Evolutionary conservation across 2,329 filamentous ascomycete genomes (phyloP).

Genomic region (Paraphaeosphaeria sporulosa): DNA sequence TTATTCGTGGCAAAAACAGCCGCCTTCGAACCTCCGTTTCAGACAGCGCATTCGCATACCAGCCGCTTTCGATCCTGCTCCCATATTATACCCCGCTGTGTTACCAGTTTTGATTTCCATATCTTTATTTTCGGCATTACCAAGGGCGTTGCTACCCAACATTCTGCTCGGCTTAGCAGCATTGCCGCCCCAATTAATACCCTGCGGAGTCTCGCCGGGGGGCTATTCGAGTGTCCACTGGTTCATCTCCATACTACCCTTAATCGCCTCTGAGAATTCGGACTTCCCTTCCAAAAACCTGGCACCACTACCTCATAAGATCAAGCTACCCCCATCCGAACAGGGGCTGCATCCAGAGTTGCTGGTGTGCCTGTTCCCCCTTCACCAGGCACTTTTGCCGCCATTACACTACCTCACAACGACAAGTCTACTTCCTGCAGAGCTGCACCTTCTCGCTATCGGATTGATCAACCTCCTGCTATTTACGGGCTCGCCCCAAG

Average conservation of each 20-base stretch:
- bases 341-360: conserved; percentile 62
- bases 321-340: conserved; percentile 40
- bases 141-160: conserved; percentile 74
- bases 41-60: conserved; percentile 68
- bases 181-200: conserved; percentile 76
- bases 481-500: conserved; percentile 70
- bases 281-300: conserved; percentile 44
- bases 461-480: conserved; percentile 82
- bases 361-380: conserved; percentile 75
- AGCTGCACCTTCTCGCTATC: conserved; percentile 85
- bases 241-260: conserved; percentile 75
- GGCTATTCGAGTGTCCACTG: conserved; percentile 77
- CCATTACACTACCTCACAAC: conserved; percentile 83
- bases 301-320: conserved; percentile 45
- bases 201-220: conserved; percentile 64
- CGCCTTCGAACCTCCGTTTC: conserved; percentile 37
- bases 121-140: conserved; percentile 70
- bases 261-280: conserved; percentile 62
- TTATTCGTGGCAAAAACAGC: conserved; percentile 35
- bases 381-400: conserved; percentile 79
- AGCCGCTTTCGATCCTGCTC: conserved; percentile 85
- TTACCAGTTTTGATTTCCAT: conserved; percentile 80
- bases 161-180: conserved; percentile 82
- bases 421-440: conserved; percentile 84
- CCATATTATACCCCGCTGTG: conserved; percentile 82